Percentiles rank a stretch among this genome's conserved stretches.
Evolutionary conservation across 345 rosid genomes (phyloP).

Genomic region (Lepidium didymum): DNA sequence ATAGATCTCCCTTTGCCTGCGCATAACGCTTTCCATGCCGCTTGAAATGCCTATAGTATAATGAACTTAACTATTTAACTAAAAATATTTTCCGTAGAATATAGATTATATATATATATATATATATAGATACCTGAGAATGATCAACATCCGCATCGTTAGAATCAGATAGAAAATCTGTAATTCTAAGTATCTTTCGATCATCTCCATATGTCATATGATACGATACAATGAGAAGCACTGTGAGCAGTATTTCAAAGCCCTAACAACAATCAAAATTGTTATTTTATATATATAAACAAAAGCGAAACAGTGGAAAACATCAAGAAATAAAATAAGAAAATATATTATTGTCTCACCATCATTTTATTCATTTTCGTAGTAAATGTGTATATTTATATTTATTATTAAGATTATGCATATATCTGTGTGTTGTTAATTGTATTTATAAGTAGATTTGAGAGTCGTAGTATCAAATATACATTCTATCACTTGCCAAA

Average conservation of each 20-base stretch:
- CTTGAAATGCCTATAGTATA: conserved; percentile 6
- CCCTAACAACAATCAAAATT: background rate
- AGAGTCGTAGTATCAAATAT: background rate
- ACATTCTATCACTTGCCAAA: background rate
- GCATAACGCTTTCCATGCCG: conserved; percentile 4
- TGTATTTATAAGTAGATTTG: background rate
- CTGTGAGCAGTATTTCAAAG: background rate
- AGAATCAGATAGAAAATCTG: background rate
- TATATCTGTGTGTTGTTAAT: background rate
- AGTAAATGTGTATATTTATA: background rate
- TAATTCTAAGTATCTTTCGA: background rate
- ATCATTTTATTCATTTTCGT: background rate
- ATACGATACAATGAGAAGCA: background rate
- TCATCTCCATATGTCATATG: conserved; percentile 2
- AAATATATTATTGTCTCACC: background rate
- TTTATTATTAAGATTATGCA: background rate
- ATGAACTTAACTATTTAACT: too few species aligned
- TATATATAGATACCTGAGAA: background rate
- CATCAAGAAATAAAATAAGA: background rate
- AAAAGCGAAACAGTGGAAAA: background rate
- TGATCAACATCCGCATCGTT: background rate
- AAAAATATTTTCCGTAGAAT: too few species aligned
- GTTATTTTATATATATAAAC: background rate
- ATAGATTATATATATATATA: background rate
- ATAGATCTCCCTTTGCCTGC: background rate